Evolutionary conservation across 352 stramenopile species (phyloP), one percentile per base, ranked within the genome.

Genomic region (Globisporangium viniferum): DNA sequence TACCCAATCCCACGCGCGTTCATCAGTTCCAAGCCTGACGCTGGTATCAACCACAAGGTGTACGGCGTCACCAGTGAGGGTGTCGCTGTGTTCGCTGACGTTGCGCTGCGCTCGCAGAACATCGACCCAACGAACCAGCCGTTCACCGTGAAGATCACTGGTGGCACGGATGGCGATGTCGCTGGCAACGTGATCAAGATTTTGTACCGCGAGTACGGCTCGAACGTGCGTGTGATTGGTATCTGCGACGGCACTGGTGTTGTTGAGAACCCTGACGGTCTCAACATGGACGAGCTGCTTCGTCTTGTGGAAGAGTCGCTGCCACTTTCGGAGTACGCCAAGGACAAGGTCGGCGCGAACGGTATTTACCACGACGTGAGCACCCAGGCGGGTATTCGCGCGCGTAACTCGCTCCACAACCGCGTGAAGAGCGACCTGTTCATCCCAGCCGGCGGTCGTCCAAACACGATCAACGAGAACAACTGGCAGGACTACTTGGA

Each of bases 171-270:
- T 78, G 97, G 97, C 27, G 97, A 99, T 72, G 97, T 99, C 7
- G 97, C 93, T 54, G 97, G 96, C 36, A 99, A 99, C 74, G 96
- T 98, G 69, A 97, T 99, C 64, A 98, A 98, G 75, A 99, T 99
- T 73, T 73, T 99, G 59, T 73, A 95, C 78, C 88, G 97, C 31
- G 97, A 99, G 67, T 89, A 90, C 69, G 83, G 84, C 67, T 96
- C 94, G 73, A 97, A 97, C 64, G 78, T 99, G 53, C 95, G 94
- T n/a, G 88, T 99, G 48, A 94, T 97, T 6, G 82, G 84, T 35
- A 92, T 92, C 71, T 90, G 82, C 63, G 97, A 99, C 78, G 93
- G 90, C 63, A 96, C 90, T 20, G 96, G 94, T 29, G 96, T 97
- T 68, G 84, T 97, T 0, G 97, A 99, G 85, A 96, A 99, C 80